Evolutionary conservation across 495 filamentous ascomycete genomes (phyloP).

Genomic region (Aspergillus wentii): DNA sequence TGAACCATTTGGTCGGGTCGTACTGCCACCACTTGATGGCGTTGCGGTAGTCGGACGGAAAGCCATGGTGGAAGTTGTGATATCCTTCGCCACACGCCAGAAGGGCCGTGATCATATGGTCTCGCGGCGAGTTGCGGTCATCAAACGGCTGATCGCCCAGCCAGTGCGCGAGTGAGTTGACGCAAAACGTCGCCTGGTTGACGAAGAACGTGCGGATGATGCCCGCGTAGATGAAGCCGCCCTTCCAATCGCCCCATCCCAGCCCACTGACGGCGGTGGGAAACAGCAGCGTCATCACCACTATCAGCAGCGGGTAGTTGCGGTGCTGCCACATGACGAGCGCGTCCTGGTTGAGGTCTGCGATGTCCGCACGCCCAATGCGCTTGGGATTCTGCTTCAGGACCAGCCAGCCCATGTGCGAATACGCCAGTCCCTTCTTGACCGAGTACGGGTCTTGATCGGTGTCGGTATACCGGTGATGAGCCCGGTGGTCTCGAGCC

Average conservation of each 20-base stretch:
- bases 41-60: constrained; percentile 92
- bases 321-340: constrained; percentile 85
- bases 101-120: constrained; percentile 82
- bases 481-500: constrained; percentile 82
- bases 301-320: constrained; percentile 72
- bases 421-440: constrained; percentile 84
- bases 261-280: constrained; percentile 72
- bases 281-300: constrained; percentile 76
- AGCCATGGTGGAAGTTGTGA: constrained; percentile 97
- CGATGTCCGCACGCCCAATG: constrained; percentile 83
- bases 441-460: constrained; percentile 93
- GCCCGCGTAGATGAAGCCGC: constrained; percentile 82
- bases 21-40: constrained; percentile 90
- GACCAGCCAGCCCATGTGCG: constrained; percentile 81
- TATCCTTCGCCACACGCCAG: constrained; percentile 89
- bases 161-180: constrained; percentile 92
- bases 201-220: constrained; percentile 87
- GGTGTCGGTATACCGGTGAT: constrained; percentile 94
- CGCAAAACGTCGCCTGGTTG: constrained; percentile 92
- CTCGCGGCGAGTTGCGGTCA: constrained; percentile 85
- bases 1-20: constrained; percentile 92
- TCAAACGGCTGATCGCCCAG: constrained; percentile 92
- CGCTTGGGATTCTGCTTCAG: constrained; percentile 76
- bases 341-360: constrained; percentile 80
- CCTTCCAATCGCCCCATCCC: constrained; percentile 73